Base-by-base conservation (phyloP, 495 filamentous ascomycete species). In the Podospora tetraspora region DNA sequence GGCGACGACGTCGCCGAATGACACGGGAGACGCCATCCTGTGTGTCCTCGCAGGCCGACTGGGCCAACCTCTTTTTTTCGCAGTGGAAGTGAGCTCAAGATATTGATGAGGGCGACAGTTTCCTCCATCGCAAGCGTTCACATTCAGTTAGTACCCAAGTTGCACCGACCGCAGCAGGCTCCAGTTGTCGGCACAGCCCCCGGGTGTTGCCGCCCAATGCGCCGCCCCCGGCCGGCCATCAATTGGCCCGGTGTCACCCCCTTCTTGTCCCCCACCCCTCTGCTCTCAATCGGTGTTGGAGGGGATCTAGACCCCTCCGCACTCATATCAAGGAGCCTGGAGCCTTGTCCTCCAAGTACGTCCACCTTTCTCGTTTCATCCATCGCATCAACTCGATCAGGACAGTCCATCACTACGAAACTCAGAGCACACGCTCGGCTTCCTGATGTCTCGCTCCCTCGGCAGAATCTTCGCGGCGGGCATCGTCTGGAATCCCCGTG, bases 21-120 rank as follows among this genome's bases (percentile, higher is more conserved):
- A 72, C 1, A 72, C 43, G 9, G 70, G 70, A 5, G 70, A 72
- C 5, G 63, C 70, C 70, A 72, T 71, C 19, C 0, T 64, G 32
- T 7, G 43, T 0, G 7, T 52, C 43, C 16, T 43, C 16, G 37
- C 37, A 16, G 37, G 16, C 5, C 43, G 43, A 52, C 43, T 13
- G 27, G 27, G 12, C 11, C 1, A 52, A 8, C 43, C 19, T 52
- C 19, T 52, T 52, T n/a, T 52, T n/a, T n/a, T 2, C 16, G 13
- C 13, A n/a, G 16, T 52, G 16, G 43, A 19, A n/a, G 16, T n/a
- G 43, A n/a, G 7, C 16, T 8, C 19, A 19, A 37, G 34, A 43
- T 43, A 43, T 43, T 43, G 13, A 5, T 4, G 34, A 43, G 34
- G 34, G 13, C 34, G 34, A 19, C 34, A 13, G 13, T 8, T 52